Conservation (phyloP, 495 filamentous ascomycete species). For the Aspergillus avenaceus region DNA sequence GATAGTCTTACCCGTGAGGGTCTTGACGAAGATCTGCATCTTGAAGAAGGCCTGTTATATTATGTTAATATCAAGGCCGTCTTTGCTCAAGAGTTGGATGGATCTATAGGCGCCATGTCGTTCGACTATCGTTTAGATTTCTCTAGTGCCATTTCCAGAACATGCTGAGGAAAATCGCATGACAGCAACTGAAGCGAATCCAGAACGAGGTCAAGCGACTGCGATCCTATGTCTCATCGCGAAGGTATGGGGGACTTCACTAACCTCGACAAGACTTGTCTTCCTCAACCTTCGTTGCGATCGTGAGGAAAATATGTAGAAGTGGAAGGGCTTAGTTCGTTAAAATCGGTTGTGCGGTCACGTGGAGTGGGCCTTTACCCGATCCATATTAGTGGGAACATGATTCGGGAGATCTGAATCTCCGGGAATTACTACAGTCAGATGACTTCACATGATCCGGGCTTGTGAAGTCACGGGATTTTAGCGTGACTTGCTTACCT, state of each 20-base stretch:
- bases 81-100: neutral
- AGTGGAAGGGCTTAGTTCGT: constrained; percentile 26
- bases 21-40: constrained; percentile 99
- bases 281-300: constrained; percentile 52
- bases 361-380: constrained; percentile 19
- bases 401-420: constrained; percentile 4
- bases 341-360: constrained; percentile 50
- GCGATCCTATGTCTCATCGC: neutral
- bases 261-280: constrained; percentile 55
- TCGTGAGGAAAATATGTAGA: constrained; percentile 31
- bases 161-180: too few relatives aligned
- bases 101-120: neutral
- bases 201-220: neutral
- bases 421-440: constrained; percentile 7
- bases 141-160: too few relatives aligned
- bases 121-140: neutral
- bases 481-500: neutral
- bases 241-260: constrained; percentile 9
- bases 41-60: constrained; percentile 47
- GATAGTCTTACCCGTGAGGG: constrained; percentile 99
- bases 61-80: too few relatives aligned
- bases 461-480: neutral
- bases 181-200: too few relatives aligned
- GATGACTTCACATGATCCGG: too few relatives aligned
- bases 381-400: constrained; percentile 6